phyloP scores from a whole-genome alignment of 805 yeast genomes.

The Candida krabiensis region DNA sequence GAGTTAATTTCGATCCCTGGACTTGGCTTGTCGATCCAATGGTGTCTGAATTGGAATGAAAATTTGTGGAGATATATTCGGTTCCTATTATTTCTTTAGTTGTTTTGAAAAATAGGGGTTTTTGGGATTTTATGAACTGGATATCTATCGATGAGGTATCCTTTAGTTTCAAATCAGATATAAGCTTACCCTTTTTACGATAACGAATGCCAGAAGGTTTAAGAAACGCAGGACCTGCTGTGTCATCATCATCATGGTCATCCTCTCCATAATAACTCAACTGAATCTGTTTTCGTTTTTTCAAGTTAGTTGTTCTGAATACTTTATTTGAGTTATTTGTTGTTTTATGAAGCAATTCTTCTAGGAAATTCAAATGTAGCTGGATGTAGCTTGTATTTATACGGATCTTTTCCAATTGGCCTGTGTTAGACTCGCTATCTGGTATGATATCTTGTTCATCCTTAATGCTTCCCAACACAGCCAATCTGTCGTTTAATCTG shows the following conservation, averaged over 20 bases:
- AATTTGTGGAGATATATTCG: conserved; percentile 4
- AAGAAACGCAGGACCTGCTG: conserved; percentile 7
- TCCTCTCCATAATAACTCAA: conserved; percentile 22
- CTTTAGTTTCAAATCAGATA: background rate
- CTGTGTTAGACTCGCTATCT: background rate
- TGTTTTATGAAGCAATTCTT: background rate
- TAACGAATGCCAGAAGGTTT: conserved; percentile 10
- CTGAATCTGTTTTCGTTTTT: conserved; percentile 10
- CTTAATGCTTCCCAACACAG: conserved; percentile 10
- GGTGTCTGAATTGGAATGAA: background rate
- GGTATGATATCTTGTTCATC: conserved; percentile 12
- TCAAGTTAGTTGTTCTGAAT: background rate
- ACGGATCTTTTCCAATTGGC: conserved; percentile 1
- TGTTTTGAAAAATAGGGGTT: background rate
- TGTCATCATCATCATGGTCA: background rate
- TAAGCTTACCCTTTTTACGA: conserved; percentile 3
- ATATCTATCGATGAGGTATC: background rate
- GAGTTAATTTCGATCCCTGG: background rate
- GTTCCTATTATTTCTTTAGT: background rate
- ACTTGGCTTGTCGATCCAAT: background rate
- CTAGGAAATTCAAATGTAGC: conserved; percentile 2
- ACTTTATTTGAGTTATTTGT: too few relatives aligned
- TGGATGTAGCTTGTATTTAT: conserved; percentile 3
- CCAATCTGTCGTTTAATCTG: conserved; percentile 15
- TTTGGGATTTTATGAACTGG: conserved; percentile 5